Evolutionary conservation across 352 stramenopile genomes (phyloP), one percentile per base, ranked within the genome.

Genomic region (Peronosclerospora sorghi): DNA sequence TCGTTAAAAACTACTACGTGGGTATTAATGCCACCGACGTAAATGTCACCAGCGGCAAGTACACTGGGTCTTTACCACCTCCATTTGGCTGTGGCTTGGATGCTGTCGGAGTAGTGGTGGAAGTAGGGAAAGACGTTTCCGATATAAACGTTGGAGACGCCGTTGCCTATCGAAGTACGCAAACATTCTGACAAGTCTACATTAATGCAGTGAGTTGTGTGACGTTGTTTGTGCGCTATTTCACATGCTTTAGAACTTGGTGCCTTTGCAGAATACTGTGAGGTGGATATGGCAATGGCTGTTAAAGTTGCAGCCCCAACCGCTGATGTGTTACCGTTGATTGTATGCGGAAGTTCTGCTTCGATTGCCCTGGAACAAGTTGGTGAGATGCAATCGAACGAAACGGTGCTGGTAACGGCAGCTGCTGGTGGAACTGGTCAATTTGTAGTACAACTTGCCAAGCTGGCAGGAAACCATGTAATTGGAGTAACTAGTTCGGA

Each of bases 21-120:
- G 65, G 65, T 10, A 69, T 77, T 45, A 77, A 77, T 30, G 66
- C 59, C 41, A 69, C 62, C 15, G 62, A 77, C 41, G 58, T 81
- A 41, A 75, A 68, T 50, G 12, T 75, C 2, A 73, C 65, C 1
- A 60, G 52, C 29, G 69, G 61, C 17, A 45, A 35, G 4, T 77
- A 74, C 56, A 43, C 47, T 15, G 24, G 47, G 12, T 13, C 45
- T 5, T 43, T 59, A 5, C 41, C 54, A 4, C 63, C 63, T 21
- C 68, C 68, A 10, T 81, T 81, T 38, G 63, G 57, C 15, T 76
- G 65, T 14, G 68, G 68, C 12, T 24, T 80, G 9, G 62, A 80
- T 1, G 62, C 50, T 40, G 59, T 65, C 4, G 68, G 68, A 9
- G 44, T 69, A 8, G 56, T 81, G 8, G 46, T 47, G 1, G 50